Evolutionary conservation across 306 rosid genomes (phyloP).

Genomic region (Quercus robur): DNA sequence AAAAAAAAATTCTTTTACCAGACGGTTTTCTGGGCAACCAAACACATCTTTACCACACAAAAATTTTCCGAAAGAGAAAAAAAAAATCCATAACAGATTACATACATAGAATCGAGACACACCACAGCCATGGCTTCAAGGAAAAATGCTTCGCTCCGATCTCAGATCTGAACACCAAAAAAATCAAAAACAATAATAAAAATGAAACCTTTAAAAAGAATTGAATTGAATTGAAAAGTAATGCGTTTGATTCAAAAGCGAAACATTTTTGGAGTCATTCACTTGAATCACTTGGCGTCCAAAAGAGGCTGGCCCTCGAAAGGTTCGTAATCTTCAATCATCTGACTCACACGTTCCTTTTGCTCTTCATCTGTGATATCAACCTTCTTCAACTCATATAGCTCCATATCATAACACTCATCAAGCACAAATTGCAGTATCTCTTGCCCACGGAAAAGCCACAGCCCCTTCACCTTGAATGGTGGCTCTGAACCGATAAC

Average conservation of each 20-base stretch:
- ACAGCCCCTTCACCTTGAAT: constrained; percentile 82
- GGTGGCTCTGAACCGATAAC: constrained; percentile 63
- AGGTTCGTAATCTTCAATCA: constrained; percentile 86
- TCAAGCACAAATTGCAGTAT: constrained; percentile 67
- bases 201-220: background rate
- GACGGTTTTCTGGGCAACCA: background rate
- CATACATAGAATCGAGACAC: constrained; percentile 13
- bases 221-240: background rate
- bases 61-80: background rate
- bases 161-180: constrained; percentile 43
- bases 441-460: constrained; percentile 91
- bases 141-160: constrained; percentile 34
- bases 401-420: constrained; percentile 95
- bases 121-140: constrained; percentile 66
- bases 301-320: constrained; percentile 76
- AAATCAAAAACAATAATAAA: background rate
- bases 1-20: background rate
- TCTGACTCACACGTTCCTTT: constrained; percentile 77
- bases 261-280: constrained; percentile 6
- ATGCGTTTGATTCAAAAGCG: background rate
- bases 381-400: constrained; percentile 79
- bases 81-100: background rate
- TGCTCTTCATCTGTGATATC: constrained; percentile 65
- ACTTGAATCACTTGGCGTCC: constrained; percentile 89
- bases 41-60: background rate